Base-by-base conservation (phyloP, 148 eudicot genomes). In the Chenopodium album region DNA sequence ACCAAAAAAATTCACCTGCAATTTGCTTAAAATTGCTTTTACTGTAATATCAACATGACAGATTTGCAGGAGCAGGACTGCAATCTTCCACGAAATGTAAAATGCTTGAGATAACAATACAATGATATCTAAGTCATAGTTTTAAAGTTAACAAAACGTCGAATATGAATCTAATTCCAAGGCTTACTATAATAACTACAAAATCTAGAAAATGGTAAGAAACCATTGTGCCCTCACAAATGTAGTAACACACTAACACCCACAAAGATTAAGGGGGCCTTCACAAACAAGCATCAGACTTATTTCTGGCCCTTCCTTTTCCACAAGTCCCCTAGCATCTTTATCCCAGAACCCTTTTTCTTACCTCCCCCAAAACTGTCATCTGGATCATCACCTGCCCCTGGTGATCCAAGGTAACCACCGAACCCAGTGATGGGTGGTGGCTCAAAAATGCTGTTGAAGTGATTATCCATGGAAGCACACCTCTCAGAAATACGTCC, bases 271-370 rank as follows among this genome's bases (percentile, higher is more conserved):
- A n/a, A 3, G 14, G 12, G 54, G 12, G 54, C 54, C 54, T 1
- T 23, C n/a, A 78, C n/a, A 2, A 4, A 50, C 20, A 11, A 14
- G 16, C 32, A 65, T 44, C n/a, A 10, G 17, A 19, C 60, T 88
- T 69, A 95, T 76, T 91, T 95, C 50, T 90, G 94, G 16, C 92
- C 93, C 84, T 90, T 95, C 92, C 94, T 95, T 75, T 84, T 95
- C 98, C 99, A 95, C 84, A 94, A 79, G 70, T 95, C 98, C 31
- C 97, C 98, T n/a, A 95, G 85, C 94, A 92, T 95, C 78, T 77
- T 88, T 41, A 92, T 92, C 13, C 97, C 94, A 0, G 94, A 88
- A 22, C 92, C 91, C 79, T 90, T 95, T 83, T 89, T 87, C 87
- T 89, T 94, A 16, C 91, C 97, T 28, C 76, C 79, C 50, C 92